These are phyloP conservation scores for Barbarea vulgaris DNA, from an alignment of 345 rosid species.

Conservation along the genomic window DNA sequence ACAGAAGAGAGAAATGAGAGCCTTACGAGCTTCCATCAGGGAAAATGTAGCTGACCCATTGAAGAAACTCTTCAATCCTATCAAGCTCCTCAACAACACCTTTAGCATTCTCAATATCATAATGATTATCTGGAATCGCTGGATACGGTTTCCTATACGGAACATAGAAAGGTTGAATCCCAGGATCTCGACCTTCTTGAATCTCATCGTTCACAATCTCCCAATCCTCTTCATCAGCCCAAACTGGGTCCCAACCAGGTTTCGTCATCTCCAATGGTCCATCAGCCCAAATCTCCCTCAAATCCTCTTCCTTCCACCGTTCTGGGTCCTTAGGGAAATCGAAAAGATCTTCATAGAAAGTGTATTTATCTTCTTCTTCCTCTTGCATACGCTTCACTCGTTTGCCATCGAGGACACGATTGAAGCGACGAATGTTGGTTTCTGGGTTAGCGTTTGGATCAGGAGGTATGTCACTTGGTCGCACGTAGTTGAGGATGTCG, in stretches of 20 bases:
- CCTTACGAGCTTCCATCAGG: constrained; percentile 83
- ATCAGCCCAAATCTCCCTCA: constrained; percentile 84
- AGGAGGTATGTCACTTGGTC: constrained; percentile 51
- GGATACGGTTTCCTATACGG: constrained; percentile 89
- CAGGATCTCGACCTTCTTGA: constrained; percentile 63
- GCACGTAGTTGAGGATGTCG: constrained; percentile 35
- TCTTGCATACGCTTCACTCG: constrained; percentile 46
- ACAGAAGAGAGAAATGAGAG: neutral
- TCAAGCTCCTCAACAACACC: constrained; percentile 84
- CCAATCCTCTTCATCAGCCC: constrained; percentile 83
- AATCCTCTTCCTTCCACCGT: constrained; percentile 80
- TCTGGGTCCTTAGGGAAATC: constrained; percentile 80
- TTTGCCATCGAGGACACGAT: constrained; percentile 46
- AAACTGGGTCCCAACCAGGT: constrained; percentile 95
- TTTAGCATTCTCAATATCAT: constrained; percentile 63
- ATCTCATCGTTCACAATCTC: constrained; percentile 57
- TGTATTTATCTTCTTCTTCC: constrained; percentile 49
- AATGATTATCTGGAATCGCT: constrained; percentile 64
- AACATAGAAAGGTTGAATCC: constrained; percentile 79
- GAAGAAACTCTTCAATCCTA: constrained; percentile 89
- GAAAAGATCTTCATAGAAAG: constrained; percentile 49
- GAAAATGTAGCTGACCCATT: constrained; percentile 95
- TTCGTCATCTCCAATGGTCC: constrained; percentile 58
- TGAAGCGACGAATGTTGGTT: constrained; percentile 53
- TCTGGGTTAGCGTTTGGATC: constrained; percentile 50